Conservation (phyloP, 495 filamentous ascomycete species). For the Sordaria brevicollis region DNA sequence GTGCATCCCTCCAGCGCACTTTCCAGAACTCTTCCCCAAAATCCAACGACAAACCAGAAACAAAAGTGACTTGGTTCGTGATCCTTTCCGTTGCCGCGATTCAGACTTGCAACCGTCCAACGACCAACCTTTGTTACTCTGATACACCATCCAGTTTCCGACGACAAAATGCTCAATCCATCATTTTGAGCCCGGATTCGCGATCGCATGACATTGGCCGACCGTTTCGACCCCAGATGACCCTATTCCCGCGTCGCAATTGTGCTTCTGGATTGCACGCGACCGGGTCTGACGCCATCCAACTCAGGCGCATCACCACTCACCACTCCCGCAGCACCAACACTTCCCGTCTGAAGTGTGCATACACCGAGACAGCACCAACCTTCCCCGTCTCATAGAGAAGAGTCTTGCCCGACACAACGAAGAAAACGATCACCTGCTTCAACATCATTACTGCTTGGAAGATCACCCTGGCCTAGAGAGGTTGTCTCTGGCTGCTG, state of each 20-base stretch:
- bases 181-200: slow-evolving; percentile 20
- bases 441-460: background rate
- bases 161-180: slow-evolving; percentile 26
- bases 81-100: background rate
- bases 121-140: background rate
- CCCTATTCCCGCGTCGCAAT: slow-evolving; percentile 29
- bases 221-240: slow-evolving; percentile 26
- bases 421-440: background rate
- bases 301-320: background rate
- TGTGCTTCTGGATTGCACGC: slow-evolving; percentile 32
- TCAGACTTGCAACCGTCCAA: background rate
- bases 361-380: background rate
- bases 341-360: background rate
- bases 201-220: slow-evolving; percentile 29
- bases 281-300: slow-evolving; percentile 21
- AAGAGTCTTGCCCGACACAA: background rate
- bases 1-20: background rate
- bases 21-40: slow-evolving; percentile 9
- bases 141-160: slow-evolving; percentile 18
- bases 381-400: background rate
- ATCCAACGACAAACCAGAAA: slow-evolving; percentile 17
- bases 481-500: background rate
- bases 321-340: too few relatives aligned
- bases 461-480: background rate
- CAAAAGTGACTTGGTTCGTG: slow-evolving; percentile 9